Evolutionary conservation across 768 basidiomycete species (phyloP).

Genomic region (Xerocomus potaroensis): DNA sequence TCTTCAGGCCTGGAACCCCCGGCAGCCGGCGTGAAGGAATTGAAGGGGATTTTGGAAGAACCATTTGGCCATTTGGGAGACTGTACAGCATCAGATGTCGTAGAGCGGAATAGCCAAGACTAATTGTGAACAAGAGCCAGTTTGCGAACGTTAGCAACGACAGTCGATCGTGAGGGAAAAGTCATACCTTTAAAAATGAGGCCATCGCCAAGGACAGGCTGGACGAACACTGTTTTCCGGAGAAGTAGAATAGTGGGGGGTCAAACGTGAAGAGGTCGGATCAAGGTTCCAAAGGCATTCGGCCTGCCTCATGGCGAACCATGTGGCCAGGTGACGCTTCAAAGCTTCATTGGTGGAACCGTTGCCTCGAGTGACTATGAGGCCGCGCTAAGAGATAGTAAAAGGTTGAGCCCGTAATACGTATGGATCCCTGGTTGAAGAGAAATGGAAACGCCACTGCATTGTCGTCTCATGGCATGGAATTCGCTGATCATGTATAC

Average conservation of each 20-base stretch:
- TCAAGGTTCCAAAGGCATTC: constrained; percentile 3
- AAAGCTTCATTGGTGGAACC: constrained; percentile 16
- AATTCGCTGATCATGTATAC: no score
- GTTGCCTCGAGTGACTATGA: no score
- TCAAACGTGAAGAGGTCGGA: constrained; percentile 1
- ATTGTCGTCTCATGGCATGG: no score
- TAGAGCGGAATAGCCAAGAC: neutral
- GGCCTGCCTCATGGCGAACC: constrained; percentile 23
- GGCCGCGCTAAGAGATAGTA: no score
- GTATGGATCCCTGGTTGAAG: no score
- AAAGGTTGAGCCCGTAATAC: no score
- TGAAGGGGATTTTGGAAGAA: neutral
- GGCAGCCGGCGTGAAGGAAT: no score
- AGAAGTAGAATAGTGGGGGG: constrained; percentile 5
- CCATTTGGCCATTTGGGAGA: neutral
- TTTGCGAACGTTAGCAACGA: constrained; percentile 1
- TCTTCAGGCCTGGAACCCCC: neutral
- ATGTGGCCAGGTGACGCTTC: constrained; percentile 11
- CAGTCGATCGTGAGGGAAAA: neutral
- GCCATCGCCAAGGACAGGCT: constrained; percentile 5
- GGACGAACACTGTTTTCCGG: constrained; percentile 1
- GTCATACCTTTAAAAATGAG: constrained; percentile 6
- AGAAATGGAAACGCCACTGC: no score
- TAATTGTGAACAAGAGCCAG: constrained; percentile 5
- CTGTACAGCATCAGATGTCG: neutral